These are phyloP conservation scores for Diaporthe citrichinensis DNA, from an alignment of 2,329 filamentous ascomycete genomes.

Conservation along the genomic window DNA sequence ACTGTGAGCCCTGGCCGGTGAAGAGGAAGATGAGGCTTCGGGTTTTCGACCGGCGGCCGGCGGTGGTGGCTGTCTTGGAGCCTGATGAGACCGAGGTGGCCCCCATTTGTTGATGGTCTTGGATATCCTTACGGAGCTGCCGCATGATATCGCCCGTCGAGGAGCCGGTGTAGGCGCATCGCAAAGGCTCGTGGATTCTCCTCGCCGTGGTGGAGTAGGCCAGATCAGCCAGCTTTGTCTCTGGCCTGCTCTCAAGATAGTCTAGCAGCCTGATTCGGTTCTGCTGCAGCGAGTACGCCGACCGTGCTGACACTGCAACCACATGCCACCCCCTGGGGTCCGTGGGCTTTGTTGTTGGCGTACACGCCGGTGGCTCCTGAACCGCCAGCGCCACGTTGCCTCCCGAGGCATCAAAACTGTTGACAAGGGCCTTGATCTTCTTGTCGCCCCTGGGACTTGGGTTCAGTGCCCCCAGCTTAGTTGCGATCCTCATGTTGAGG, in stretches of 20 bases:
- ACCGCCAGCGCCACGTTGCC: not conserved
- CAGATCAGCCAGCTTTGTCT: not conserved
- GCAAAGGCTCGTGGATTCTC: not conserved
- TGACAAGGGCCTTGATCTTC: not conserved
- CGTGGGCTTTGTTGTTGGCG: not conserved
- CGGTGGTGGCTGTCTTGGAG: not conserved
- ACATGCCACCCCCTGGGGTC: not conserved
- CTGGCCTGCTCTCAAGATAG: not conserved
- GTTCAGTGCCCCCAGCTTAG: not conserved
- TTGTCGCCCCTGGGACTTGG: not conserved
- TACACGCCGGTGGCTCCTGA: not conserved
- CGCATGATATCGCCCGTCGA: not conserved
- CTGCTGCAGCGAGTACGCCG: not conserved
- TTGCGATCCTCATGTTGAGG: not conserved
- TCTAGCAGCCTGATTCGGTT: constrained; percentile 10
- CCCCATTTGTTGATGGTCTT: not conserved
- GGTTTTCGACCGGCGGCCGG: not conserved
- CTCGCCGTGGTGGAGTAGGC: constrained; percentile 25
- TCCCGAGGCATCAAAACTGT: constrained; percentile 9
- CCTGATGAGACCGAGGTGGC: not conserved
- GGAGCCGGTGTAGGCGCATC: not conserved
- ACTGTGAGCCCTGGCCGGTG: constrained; percentile 46
- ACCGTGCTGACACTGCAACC: not conserved
- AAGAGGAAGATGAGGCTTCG: constrained; percentile 43
- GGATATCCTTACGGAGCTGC: not conserved